Conservation (phyloP, 2,329 filamentous ascomycete genomes). For the Coniochaeta pulveracea region DNA sequence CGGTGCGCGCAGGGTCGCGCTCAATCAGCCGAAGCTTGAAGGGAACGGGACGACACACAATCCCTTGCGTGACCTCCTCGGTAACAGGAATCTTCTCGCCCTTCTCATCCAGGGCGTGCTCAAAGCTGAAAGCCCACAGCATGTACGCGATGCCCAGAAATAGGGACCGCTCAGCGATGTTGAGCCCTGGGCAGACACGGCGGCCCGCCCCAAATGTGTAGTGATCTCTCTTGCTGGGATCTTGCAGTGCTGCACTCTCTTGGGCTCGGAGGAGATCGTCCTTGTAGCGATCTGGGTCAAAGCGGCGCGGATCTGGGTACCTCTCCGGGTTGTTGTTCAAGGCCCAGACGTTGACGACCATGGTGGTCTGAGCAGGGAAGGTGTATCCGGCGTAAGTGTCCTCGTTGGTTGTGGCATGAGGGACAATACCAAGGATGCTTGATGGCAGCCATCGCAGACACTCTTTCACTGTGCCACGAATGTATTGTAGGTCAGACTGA, state of each 20-base stretch:
- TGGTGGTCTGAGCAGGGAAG: constrained; percentile 28
- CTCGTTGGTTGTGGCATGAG: constrained; percentile 25
- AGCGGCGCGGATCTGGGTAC: constrained; percentile 23
- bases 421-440: constrained; percentile 19
- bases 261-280: constrained; percentile 10
- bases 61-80: not conserved
- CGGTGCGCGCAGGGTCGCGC: not conserved
- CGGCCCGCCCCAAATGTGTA: constrained; percentile 42
- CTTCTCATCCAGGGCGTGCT: not conserved
- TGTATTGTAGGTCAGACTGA: not conserved
- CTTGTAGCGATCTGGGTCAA: constrained; percentile 25
- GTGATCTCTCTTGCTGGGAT: constrained; percentile 27
- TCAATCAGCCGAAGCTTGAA: not conserved
- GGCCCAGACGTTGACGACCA: constrained; percentile 29
- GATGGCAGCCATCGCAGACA: constrained; percentile 28
- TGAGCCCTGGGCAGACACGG: constrained; percentile 43
- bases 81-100: not conserved
- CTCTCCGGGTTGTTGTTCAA: constrained; percentile 30
- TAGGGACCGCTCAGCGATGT: constrained; percentile 33
- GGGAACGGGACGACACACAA: not conserved
- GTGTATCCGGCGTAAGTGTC: constrained; percentile 27
- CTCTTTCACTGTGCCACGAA: constrained; percentile 19
- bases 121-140: constrained; percentile 27
- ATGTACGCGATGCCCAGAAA: constrained; percentile 31
- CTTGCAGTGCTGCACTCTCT: constrained; percentile 7